phyloP scores from a whole-genome alignment of 78 protist species.

The Trichosphaerium sp. region DNA sequence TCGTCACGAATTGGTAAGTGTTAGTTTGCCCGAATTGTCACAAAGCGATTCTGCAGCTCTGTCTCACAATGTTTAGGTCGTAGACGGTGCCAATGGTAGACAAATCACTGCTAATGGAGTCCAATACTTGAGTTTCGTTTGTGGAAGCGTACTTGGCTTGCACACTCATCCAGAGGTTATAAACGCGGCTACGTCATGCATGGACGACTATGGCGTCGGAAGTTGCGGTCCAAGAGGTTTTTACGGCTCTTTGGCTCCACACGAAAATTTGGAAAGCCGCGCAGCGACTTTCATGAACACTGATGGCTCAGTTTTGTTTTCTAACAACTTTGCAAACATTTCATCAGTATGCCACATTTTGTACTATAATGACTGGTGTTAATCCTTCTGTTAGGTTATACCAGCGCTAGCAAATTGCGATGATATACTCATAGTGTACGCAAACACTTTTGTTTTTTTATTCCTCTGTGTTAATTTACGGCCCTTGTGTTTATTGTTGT shows the following conservation, averaged over 20 bases:
- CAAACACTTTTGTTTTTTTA: background rate
- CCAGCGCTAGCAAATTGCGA: background rate
- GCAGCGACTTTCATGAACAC: conserved; percentile 55
- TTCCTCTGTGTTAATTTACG: background rate
- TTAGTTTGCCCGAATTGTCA: background rate
- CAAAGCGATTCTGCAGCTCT: background rate
- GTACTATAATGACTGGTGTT: background rate
- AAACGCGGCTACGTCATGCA: background rate
- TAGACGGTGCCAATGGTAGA: background rate
- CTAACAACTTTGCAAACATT: conserved; percentile 74
- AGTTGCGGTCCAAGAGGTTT: conserved; percentile 98
- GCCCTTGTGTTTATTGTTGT: background rate
- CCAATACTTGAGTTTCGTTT: background rate
- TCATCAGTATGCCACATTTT: conserved; percentile 73
- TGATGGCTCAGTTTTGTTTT: conserved; percentile 68
- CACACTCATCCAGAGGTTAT: background rate
- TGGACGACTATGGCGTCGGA: conserved; percentile 85
- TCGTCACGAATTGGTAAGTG: no score
- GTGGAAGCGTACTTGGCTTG: background rate
- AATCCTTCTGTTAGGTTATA: conserved; percentile 5
- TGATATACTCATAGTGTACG: background rate
- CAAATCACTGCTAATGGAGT: background rate
- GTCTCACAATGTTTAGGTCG: background rate
- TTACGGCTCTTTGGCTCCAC: conserved; percentile 90
- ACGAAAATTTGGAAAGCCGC: conserved; percentile 67